phyloP scores from a whole-genome alignment of 1,284 basidiomycete species.

The Cutaneotrichosporon spelunceum region DNA sequence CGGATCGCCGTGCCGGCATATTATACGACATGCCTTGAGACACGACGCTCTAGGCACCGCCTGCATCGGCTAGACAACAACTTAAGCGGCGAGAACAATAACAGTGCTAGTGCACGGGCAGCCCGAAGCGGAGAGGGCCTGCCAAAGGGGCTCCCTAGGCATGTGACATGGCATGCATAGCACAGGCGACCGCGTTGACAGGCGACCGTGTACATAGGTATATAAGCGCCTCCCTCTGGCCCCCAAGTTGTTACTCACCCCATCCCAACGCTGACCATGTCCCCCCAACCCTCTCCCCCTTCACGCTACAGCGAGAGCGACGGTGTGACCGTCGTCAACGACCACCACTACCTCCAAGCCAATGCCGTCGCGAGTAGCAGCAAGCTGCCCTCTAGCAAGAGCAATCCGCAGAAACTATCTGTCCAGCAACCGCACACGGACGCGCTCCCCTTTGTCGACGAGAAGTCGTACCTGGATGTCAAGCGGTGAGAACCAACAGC shows the following conservation, averaged over 20 bases:
- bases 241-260: not conserved
- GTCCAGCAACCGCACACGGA: not conserved
- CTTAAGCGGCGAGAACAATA: not conserved
- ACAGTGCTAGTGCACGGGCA: no score
- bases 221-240: not conserved
- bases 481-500: constrained; percentile 16
- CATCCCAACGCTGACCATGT: not conserved
- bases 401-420: not conserved
- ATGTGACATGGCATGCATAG: not conserved
- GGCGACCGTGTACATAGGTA: no score
- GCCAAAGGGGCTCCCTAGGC: no score
- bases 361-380: not conserved
- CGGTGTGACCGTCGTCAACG: constrained; percentile 15
- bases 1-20: not conserved
- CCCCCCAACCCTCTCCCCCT: not conserved
- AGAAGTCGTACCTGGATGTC: constrained; percentile 9
- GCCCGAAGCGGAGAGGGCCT: no score
- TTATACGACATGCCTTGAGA: no score
- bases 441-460: constrained; percentile 20
- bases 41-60: not conserved
- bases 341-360: not conserved
- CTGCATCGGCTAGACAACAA: not conserved
- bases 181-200: not conserved
- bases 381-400: no score
- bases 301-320: constrained; percentile 9